Evolutionary conservation across 352 stramenopile genomes (phyloP).

Genomic region (Pythium volutum): DNA sequence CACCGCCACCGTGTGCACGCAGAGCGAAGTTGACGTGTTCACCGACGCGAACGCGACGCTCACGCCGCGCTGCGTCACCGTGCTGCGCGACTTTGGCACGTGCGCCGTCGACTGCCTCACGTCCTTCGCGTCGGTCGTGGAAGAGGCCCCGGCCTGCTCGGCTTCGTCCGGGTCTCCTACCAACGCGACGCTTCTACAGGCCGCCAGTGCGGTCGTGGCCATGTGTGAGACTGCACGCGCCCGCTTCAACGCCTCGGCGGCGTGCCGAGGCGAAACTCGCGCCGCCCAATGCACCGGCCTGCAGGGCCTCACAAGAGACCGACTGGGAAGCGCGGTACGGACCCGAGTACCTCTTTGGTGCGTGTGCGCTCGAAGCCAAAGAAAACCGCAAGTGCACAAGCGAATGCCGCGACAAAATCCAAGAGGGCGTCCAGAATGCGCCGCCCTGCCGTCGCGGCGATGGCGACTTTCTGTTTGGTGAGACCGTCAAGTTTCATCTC

Average conservation of each 20-base stretch:
- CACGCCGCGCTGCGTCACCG: neutral
- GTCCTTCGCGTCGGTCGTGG: neutral
- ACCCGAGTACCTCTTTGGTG: constrained; percentile 8
- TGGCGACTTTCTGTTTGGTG: constrained; percentile 1
- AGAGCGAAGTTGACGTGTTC: neutral
- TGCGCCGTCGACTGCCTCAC: constrained; percentile 9
- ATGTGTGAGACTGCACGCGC: neutral
- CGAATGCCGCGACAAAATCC: constrained; percentile 5
- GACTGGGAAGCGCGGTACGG: neutral
- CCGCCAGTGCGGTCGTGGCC: neutral
- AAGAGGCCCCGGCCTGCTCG: neutral
- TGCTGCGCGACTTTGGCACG: constrained; percentile 11
- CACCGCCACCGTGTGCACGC: neutral
- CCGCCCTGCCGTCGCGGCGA: neutral
- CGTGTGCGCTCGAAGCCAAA: neutral
- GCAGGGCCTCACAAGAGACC: neutral
- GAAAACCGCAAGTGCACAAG: neutral
- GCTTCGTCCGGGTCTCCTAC: neutral
- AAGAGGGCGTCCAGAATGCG: constrained; percentile 1
- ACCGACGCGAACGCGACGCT: neutral
- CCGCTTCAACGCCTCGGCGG: neutral
- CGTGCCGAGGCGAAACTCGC: constrained; percentile 1
- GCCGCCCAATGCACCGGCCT: neutral
- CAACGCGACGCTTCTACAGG: neutral
- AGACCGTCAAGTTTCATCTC: constrained; percentile 2